Base-by-base conservation (phyloP, 1,284 basidiomycete genomes). In the Ganoderma resinaceum region DNA sequence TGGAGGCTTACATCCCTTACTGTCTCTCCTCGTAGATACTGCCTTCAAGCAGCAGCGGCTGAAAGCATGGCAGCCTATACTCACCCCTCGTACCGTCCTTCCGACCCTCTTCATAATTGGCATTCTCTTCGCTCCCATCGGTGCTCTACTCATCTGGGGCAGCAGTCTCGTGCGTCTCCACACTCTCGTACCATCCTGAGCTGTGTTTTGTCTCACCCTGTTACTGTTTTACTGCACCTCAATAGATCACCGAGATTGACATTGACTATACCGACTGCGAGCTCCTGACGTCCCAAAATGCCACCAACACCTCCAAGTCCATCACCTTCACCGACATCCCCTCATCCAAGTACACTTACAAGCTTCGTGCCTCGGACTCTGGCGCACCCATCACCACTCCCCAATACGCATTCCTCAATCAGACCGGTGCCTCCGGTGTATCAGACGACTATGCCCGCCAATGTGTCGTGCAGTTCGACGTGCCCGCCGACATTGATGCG, bases 21-120 rank as follows among this genome's bases (percentile, higher is more conserved):
- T 52, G 60, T 63, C 63, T 63, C 40, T 20, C 57, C 33, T 43
- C 46, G 53, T 77, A 89, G 96, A 99, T 82, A 99, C 97, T 63
- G 97, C 97, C 57, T 98, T 99, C 89, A 99, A 98, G 84, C 98
- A 99, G 81, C 98, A 99, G 82, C 94, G 98, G 67, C 89, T 99
- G 78, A 99, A 99, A 84, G 98, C 98, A 76, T 99, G 98, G 98
- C 98, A 99, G 86, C 98, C 98, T 23, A 98, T 99, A 78, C 87
- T 99, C 53, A 99, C 97, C 0, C 98, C 98, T 3, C 96, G 96
- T 81, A 97, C 96, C 1, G 98, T 99, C 18, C 87, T 99, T 14
- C 98, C 98, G 6, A 97, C 96, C 1, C 89, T 99, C 64, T 98
- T 99, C 82, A 89, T 98, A 76, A 90, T 99, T 76, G 97, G 95